phyloP scores from a whole-genome alignment of 805 yeast genomes.

The Yarrowia deformans region DNA sequence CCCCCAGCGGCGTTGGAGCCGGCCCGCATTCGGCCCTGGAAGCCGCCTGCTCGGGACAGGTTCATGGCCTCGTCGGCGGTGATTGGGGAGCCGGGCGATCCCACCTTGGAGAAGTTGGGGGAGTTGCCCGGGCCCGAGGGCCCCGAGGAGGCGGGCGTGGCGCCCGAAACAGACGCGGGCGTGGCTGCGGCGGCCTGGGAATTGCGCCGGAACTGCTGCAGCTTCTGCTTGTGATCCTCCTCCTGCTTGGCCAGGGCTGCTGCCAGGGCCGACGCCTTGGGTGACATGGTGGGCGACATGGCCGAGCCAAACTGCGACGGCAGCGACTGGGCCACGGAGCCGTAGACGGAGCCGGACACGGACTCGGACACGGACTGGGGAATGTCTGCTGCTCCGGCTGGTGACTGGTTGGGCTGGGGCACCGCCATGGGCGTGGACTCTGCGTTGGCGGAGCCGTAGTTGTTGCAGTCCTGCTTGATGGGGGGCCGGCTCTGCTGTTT shows the following conservation, averaged over 20 bases:
- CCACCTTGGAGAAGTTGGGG: slow-evolving; percentile 28
- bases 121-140: slow-evolving; percentile 25
- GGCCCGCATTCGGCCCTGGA: slow-evolving; percentile 34
- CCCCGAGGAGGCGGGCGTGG: background rate
- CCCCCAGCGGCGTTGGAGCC: slow-evolving; percentile 34
- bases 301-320: slow-evolving; percentile 36
- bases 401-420: slow-evolving; percentile 28
- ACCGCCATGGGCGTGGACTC: slow-evolving; percentile 39
- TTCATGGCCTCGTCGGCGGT: slow-evolving; percentile 52
- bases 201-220: slow-evolving; percentile 38
- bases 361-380: slow-evolving; percentile 28
- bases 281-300: slow-evolving; percentile 39
- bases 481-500: slow-evolving; percentile 23
- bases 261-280: slow-evolving; percentile 37
- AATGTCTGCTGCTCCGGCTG: background rate
- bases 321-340: slow-evolving; percentile 28
- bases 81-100: slow-evolving; percentile 44
- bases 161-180: background rate
- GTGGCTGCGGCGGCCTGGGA: slow-evolving; percentile 21
- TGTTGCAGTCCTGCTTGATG: slow-evolving; percentile 29
- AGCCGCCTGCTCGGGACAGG: slow-evolving; percentile 48
- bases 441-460: slow-evolving; percentile 34
- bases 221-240: slow-evolving; percentile 39
- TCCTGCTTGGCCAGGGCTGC: slow-evolving; percentile 38
- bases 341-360: slow-evolving; percentile 31